Evolutionary conservation across 2,329 filamentous ascomycete species (phyloP).

Genomic region (Nothophoma quercina): DNA sequence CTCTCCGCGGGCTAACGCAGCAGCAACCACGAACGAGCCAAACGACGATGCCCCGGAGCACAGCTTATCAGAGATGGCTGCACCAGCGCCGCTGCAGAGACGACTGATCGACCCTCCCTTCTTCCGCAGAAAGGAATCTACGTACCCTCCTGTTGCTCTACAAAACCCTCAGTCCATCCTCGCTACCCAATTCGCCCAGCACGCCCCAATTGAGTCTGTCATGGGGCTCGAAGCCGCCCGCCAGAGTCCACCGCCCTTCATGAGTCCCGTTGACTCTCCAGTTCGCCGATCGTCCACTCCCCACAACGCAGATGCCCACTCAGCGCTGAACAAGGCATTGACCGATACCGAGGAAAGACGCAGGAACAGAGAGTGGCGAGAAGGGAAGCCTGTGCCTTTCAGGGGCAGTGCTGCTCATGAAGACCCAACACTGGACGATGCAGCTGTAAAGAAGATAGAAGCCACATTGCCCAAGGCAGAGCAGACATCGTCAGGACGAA

Average conservation of each 20-base stretch:
- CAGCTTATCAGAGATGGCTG: conserved; percentile 39
- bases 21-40: conserved; percentile 25
- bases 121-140: conserved; percentile 41
- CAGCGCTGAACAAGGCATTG: conserved; percentile 36
- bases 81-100: conserved; percentile 37
- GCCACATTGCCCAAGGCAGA: conserved; percentile 68
- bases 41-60: conserved; percentile 41
- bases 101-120: conserved; percentile 44
- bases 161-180: conserved; percentile 43
- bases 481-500: conserved; percentile 62
- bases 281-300: conserved; percentile 43
- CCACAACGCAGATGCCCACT: conserved; percentile 29
- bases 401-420: conserved; percentile 47
- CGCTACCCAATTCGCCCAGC: conserved; percentile 44
- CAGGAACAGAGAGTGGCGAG: conserved; percentile 58
- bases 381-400: conserved; percentile 56
- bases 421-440: conserved; percentile 54
- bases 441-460: conserved; percentile 69
- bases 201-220: conserved; percentile 22
- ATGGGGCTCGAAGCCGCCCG: conserved; percentile 32
- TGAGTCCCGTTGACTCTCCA: conserved; percentile 49
- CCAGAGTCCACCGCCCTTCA: conserved; percentile 47
- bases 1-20: conserved; percentile 45
- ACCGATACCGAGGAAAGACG: conserved; percentile 52
- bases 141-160: conserved; percentile 31